These are phyloP conservation scores for Pyrenochaeta sp. DNA, from an alignment of 2,329 filamentous ascomycete species.

Conservation along the genomic window DNA sequence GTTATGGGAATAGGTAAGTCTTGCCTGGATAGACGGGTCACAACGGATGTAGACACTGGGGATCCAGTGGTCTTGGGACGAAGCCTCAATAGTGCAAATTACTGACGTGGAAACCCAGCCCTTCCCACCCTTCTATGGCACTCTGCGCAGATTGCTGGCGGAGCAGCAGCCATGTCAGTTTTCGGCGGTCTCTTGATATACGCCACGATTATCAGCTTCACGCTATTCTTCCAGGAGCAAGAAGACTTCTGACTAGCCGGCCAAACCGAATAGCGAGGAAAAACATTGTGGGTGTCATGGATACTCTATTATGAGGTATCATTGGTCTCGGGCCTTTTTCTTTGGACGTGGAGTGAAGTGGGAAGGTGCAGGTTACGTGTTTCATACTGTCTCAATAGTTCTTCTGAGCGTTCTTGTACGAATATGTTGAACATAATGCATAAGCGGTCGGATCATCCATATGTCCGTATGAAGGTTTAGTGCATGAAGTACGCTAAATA, in stretches of 20 bases:
- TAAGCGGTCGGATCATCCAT: background rate
- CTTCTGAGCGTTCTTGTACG: slow-evolving; percentile 39
- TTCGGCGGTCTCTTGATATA: slow-evolving; percentile 94
- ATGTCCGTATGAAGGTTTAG: too few relatives aligned
- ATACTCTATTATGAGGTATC: background rate
- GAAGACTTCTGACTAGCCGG: slow-evolving; percentile 78
- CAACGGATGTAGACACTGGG: background rate
- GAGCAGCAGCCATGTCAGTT: slow-evolving; percentile 95
- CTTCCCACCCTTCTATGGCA: slow-evolving; percentile 89
- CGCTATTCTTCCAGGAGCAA: slow-evolving; percentile 98
- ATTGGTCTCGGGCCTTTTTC: background rate
- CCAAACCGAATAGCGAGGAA: slow-evolving; percentile 27
- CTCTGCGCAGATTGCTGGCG: slow-evolving; percentile 78
- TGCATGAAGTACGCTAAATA: background rate
- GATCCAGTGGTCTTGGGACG: background rate
- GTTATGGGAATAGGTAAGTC: slow-evolving; percentile 94
- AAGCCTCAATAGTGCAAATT: background rate
- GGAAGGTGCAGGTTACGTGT: background rate
- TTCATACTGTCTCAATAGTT: slow-evolving; percentile 20
- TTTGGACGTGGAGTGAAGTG: background rate
- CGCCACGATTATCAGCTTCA: slow-evolving; percentile 96
- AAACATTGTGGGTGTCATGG: background rate
- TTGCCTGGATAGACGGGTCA: background rate
- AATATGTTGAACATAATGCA: slow-evolving; percentile 24
- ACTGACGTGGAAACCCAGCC: slow-evolving; percentile 62